Evolutionary conservation across 2,329 filamentous ascomycete species (phyloP), one percentile per base, ranked within the genome.

Genomic region (Hypoxylon sp.): DNA sequence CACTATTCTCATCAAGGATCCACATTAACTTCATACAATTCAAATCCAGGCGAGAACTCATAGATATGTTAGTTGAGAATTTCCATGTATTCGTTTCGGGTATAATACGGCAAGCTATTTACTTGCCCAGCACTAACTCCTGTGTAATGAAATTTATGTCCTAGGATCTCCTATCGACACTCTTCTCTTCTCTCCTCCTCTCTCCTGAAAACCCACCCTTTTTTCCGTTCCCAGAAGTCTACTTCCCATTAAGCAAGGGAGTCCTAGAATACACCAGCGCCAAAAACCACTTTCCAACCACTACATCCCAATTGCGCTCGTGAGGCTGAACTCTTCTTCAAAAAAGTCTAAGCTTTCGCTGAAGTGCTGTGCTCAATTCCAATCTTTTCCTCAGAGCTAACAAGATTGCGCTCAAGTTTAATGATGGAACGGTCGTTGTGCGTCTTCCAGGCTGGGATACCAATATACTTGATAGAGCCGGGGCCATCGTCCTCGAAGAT

Each of bases 401-500:
- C 52, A 62, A 79, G 67, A 68, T 78, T 78, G 39, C 75, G 78
- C 75, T 82, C 81, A 37, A 76, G 35, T 33, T 58, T 73, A 13
- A 78, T 72, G 51, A 76, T 70, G 29, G 71, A 63, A 63, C 79
- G 80, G 37, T 74, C 73, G 59, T 83, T 82, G 66, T 69, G 75
- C 1, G 81, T 83, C 77, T 79, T 81, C 81, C 81, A 84, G 37
- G 82, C 82, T 4, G 81, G 82, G 3, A 74, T 80, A 48, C 81
- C 81, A 31, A 83, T 76, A 72, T 78, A 79, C 48, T 74, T 78
- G 72, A 82, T 75, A 29, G 80, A 78, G 47, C 78, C 79, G 1
- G 78, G 79, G 59, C 72, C 73, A 24, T 71, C 72, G 71, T 81
- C 76, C 67, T 83, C 81, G 60, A 87, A 87, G 59, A 86, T 84